These are phyloP conservation scores for Neurospora tetrasperma DNA, from an alignment of 495 filamentous ascomycete genomes.

Conservation along the genomic window DNA sequence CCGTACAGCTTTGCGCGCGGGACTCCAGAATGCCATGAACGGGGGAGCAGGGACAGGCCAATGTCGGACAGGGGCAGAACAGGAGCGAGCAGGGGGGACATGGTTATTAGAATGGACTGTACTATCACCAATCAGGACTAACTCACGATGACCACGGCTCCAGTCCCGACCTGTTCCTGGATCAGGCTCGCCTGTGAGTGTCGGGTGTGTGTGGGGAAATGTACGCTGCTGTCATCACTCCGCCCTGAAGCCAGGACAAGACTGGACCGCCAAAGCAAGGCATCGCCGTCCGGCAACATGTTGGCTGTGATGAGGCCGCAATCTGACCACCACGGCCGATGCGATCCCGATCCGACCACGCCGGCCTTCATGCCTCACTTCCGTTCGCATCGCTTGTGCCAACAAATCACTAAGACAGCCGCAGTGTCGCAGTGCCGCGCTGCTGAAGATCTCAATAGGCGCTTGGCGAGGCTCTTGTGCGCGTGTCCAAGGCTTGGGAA, in stretches of 20 bases:
- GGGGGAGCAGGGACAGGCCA: conserved; percentile 1
- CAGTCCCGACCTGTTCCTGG: not conserved
- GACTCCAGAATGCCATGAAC: not conserved
- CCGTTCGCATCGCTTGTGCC: not conserved
- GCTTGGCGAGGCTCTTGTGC: not conserved
- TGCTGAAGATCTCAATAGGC: not conserved
- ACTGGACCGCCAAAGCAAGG: not conserved
- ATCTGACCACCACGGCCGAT: not conserved
- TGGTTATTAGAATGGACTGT: not conserved
- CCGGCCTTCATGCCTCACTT: not conserved
- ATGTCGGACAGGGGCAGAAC: not conserved
- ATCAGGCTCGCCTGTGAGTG: not conserved
- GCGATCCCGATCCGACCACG: not conserved
- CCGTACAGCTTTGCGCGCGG: not conserved
- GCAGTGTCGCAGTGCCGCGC: not conserved
- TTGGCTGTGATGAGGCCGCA: not conserved
- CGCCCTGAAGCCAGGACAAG: not conserved
- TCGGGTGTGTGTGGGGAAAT: not conserved
- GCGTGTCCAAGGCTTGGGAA: not conserved
- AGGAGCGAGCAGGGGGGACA: not conserved
- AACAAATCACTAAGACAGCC: not conserved
- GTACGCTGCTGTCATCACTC: not conserved
- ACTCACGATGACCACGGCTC: not conserved
- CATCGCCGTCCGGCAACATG: not conserved
- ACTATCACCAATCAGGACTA: not conserved